Evolutionary conservation across 2,329 filamentous ascomycete genomes (phyloP).

Genomic region (Pseudogymnoascus sp.): DNA sequence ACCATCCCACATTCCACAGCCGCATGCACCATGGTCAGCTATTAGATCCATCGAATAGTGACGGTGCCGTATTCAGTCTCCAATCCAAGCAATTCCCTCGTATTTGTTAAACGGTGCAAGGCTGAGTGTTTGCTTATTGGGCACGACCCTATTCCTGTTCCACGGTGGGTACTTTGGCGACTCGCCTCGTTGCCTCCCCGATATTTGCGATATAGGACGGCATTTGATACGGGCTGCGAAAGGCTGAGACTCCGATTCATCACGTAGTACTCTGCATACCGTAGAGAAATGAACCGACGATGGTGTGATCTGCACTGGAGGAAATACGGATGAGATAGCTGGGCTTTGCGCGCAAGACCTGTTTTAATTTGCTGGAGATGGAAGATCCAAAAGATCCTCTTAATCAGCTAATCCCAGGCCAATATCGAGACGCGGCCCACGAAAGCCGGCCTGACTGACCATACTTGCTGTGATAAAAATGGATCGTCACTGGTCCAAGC

Average conservation of each 20-base stretch:
- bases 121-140: conserved; percentile 4
- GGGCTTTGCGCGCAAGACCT: not conserved
- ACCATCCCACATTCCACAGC: conserved; percentile 5
- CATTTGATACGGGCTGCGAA: not conserved
- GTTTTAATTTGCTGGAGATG: conserved; percentile 3
- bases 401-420: not conserved
- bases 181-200: not conserved
- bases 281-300: not conserved
- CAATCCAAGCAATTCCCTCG: not conserved
- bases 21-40: conserved; percentile 4
- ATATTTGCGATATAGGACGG: not conserved
- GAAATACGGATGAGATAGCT: conserved; percentile 3
- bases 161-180: conserved; percentile 1
- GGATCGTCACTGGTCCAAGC: conserved; percentile 1
- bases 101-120: not conserved
- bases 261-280: conserved; percentile 1
- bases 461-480: conserved; percentile 5
- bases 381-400: conserved; percentile 7
- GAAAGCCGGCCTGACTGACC: not conserved
- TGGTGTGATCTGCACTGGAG: conserved; percentile 6
- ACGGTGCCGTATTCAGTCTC: not conserved
- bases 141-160: conserved; percentile 2
- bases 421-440: conserved; percentile 5
- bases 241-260: not conserved
- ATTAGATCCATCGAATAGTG: not conserved